phyloP scores from a whole-genome alignment of 2,329 filamentous ascomycete species.

The Endoconidiophora laricicola region DNA sequence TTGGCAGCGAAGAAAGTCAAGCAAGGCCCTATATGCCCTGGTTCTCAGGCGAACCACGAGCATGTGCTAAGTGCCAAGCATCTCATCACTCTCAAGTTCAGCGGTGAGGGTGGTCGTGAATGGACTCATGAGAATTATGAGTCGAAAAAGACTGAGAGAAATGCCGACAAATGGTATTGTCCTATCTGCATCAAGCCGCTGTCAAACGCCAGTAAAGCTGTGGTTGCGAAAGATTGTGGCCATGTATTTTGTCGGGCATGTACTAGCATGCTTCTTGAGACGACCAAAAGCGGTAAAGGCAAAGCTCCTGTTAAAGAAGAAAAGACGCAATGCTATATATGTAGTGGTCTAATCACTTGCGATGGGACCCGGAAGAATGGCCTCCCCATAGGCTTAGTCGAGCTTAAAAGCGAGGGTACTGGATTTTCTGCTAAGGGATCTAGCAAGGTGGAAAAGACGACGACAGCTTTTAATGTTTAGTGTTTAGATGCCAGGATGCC shows the following conservation, averaged over 20 bases:
- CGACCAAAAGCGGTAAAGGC: conserved; percentile 24
- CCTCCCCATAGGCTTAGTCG: conserved; percentile 51
- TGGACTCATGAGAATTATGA: not conserved
- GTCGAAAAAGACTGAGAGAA: not conserved
- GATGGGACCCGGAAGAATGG: conserved; percentile 25
- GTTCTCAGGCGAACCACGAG: conserved; percentile 45
- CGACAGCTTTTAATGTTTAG: conserved; percentile 70
- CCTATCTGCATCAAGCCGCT: conserved; percentile 74
- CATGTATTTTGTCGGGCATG: conserved; percentile 64
- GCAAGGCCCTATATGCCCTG: conserved; percentile 49
- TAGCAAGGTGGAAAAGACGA: conserved; percentile 62
- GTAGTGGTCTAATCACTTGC: conserved; percentile 53
- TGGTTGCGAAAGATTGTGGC: conserved; percentile 74
- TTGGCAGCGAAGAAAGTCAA: conserved; percentile 47
- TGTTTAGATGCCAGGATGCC: not conserved
- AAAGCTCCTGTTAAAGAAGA: conserved; percentile 27
- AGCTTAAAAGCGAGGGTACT: conserved; percentile 72
- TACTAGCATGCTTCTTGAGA: conserved; percentile 47
- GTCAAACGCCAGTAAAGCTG: conserved; percentile 65
- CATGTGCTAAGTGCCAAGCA: conserved; percentile 66
- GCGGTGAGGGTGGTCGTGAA: conserved; percentile 40
- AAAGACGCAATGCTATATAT: conserved; percentile 58
- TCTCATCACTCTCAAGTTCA: conserved; percentile 62
- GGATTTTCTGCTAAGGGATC: conserved; percentile 81
- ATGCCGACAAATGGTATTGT: conserved; percentile 34